Percentiles rank a stretch among this genome's conserved stretches.
These are phyloP conservation scores for Phoenix dactylifera DNA, from an alignment of 176 grass and related monocot genomes.

Conservation along the genomic window DNA sequence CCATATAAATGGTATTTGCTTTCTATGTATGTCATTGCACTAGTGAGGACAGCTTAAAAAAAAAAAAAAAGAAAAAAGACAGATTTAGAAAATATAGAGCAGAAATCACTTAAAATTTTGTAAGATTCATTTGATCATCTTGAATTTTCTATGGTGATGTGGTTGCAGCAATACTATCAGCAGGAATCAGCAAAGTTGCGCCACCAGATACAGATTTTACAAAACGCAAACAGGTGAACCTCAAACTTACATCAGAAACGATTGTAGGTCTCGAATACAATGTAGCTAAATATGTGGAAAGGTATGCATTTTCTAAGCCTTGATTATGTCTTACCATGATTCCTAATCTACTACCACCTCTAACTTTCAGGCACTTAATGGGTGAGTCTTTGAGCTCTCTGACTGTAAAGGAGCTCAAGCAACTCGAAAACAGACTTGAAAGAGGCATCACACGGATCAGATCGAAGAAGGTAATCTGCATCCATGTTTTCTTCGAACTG, in stretches of 20 bases:
- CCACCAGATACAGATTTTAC: slow-evolving; percentile 81
- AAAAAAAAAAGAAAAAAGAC: too few relatives aligned
- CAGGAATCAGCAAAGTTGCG: slow-evolving; percentile 66
- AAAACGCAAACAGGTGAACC: slow-evolving; percentile 67
- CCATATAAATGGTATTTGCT: too few relatives aligned
- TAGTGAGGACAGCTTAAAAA: too few relatives aligned
- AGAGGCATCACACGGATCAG: slow-evolving; percentile 48
- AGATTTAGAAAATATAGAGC: too few relatives aligned
- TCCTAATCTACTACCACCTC: background rate
- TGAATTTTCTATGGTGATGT: background rate
- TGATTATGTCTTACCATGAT: too few relatives aligned
- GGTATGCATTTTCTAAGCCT: too few relatives aligned
- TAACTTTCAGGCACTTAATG: slow-evolving; percentile 46
- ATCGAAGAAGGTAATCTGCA: slow-evolving; percentile 51
- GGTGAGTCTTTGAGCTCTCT: slow-evolving; percentile 59
- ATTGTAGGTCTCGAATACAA: too few relatives aligned
- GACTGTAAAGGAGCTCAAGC: slow-evolving; percentile 66
- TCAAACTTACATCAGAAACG: background rate
- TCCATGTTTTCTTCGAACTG: too few relatives aligned
- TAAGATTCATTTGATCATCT: too few relatives aligned
- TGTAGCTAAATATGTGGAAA: too few relatives aligned
- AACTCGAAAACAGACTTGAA: slow-evolving; percentile 56
- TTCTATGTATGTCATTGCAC: too few relatives aligned
- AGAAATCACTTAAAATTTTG: too few relatives aligned
- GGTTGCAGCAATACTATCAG: slow-evolving; percentile 80